Conservation (phyloP, 139 green algal species). For the Micromonas pusilla region DNA sequence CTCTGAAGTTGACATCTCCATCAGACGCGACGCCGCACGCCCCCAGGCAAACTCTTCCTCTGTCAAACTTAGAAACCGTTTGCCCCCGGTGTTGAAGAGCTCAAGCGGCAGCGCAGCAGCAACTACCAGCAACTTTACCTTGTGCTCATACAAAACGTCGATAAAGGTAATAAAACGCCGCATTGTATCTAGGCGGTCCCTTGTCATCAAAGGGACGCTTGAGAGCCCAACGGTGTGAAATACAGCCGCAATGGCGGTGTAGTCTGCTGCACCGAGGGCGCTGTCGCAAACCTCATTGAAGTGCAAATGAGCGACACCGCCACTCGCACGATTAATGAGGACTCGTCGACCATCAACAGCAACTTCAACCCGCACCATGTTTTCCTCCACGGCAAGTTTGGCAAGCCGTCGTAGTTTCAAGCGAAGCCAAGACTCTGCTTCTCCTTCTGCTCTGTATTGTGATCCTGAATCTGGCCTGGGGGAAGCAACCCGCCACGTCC, state of each 20-base stretch:
- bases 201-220: constrained; percentile 67
- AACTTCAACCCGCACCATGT: neutral
- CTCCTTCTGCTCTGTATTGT: neutral
- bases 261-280: constrained; percentile 67
- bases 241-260: constrained; percentile 53
- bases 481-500: neutral
- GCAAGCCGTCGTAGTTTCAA: neutral
- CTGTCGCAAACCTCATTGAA: constrained; percentile 79
- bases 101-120: constrained; percentile 62
- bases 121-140: constrained; percentile 61
- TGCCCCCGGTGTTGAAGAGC: constrained; percentile 54
- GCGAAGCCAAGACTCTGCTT: neutral
- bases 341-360: constrained; percentile 1
- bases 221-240: constrained; percentile 73
- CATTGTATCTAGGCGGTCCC: constrained; percentile 38
- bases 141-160: constrained; percentile 88
- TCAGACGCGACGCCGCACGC: constrained; percentile 72
- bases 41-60: constrained; percentile 72
- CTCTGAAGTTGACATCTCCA: constrained; percentile 69
- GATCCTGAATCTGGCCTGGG: neutral
- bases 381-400: neutral
- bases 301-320: constrained; percentile 53
- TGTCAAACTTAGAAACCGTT: neutral
- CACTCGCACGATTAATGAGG: constrained; percentile 28
- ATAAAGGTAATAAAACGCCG: constrained; percentile 88